A percentile compares a stretch with the other conserved stretches of the same genome.
Conservation (phyloP, 1,139 yeast genomes). For the Candida pseudoviswanathii region DNA sequence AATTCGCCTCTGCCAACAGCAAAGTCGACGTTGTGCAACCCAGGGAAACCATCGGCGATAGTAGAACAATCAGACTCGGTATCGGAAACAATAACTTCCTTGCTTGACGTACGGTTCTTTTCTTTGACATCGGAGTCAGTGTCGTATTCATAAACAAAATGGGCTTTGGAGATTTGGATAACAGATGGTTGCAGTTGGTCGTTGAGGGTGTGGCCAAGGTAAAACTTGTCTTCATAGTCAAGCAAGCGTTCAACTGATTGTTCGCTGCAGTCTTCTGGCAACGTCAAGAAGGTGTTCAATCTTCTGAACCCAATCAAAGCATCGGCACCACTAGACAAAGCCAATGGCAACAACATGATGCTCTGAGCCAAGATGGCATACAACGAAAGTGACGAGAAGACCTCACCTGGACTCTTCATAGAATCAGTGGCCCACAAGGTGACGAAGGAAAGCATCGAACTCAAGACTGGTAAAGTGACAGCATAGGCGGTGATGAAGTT, state of each 20-base stretch:
- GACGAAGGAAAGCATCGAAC: conserved; percentile 45
- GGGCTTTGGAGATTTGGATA: conserved; percentile 32
- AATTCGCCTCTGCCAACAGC: conserved; percentile 32
- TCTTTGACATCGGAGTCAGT: conserved; percentile 18
- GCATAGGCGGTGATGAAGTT: conserved; percentile 51
- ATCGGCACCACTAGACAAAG: conserved; percentile 57
- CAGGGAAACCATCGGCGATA: conserved; percentile 23
- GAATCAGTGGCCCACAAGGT: conserved; percentile 44
- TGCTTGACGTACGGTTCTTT: conserved; percentile 6
- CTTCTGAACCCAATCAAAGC: conserved; percentile 54
- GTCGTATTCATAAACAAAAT: conserved; percentile 31
- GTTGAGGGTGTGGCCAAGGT: conserved; percentile 17
- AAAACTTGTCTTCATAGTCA: conserved; percentile 19
- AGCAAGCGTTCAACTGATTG: conserved; percentile 23
- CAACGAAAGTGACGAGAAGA: conserved; percentile 54
- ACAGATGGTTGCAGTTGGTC: conserved; percentile 14
- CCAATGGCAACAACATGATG: conserved; percentile 54
- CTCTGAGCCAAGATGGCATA: conserved; percentile 55
- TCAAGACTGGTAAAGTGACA: conserved; percentile 43
- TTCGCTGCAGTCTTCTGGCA: conserved; percentile 35
- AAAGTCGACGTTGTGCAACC: conserved; percentile 34
- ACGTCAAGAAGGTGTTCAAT: conserved; percentile 44
- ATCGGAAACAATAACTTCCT: conserved; percentile 4
- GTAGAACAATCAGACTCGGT: conserved; percentile 5
- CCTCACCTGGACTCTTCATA: conserved; percentile 43